A percentile compares a stretch with the other conserved stretches of the same genome.
These are phyloP conservation scores for Linaria vulgaris DNA, from an alignment of 257 asterid genomes.

Conservation along the genomic window DNA sequence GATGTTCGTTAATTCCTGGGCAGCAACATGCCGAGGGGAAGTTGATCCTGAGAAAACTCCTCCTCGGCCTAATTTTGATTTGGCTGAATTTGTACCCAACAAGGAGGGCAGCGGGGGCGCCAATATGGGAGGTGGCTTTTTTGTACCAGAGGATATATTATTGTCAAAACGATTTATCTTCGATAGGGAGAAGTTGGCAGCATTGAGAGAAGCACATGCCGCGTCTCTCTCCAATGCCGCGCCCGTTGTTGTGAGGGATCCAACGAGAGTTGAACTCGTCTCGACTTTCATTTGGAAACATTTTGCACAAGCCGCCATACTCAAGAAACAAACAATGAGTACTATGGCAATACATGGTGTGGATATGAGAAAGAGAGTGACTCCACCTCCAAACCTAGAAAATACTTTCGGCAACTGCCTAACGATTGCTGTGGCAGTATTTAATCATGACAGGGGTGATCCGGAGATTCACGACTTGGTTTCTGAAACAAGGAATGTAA, in stretches of 20 bases:
- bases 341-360: conserved; percentile 27
- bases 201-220: neutral
- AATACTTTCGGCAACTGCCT: conserved; percentile 22
- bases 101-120: too few species aligned
- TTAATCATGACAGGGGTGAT: too few species aligned
- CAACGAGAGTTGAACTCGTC: conserved; percentile 51
- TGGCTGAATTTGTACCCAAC: conserved; percentile 30
- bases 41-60: too few species aligned
- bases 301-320: conserved; percentile 19
- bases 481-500: neutral
- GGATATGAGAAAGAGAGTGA: conserved; percentile 38
- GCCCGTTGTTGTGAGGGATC: conserved; percentile 23
- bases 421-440: neutral
- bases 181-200: conserved; percentile 28
- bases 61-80: conserved; percentile 14
- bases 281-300: conserved; percentile 42
- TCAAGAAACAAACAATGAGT: too few species aligned
- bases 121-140: too few species aligned
- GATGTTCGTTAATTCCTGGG: conserved; percentile 44
- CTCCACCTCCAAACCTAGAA: conserved; percentile 7
- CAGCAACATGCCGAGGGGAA: conserved; percentile 20
- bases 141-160: too few species aligned
- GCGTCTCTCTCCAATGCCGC: too few species aligned
- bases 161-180: conserved; percentile 34
- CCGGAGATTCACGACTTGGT: conserved; percentile 4